phyloP scores from a whole-genome alignment of 176 grass and related monocot species.

The Stipa capillata region DNA sequence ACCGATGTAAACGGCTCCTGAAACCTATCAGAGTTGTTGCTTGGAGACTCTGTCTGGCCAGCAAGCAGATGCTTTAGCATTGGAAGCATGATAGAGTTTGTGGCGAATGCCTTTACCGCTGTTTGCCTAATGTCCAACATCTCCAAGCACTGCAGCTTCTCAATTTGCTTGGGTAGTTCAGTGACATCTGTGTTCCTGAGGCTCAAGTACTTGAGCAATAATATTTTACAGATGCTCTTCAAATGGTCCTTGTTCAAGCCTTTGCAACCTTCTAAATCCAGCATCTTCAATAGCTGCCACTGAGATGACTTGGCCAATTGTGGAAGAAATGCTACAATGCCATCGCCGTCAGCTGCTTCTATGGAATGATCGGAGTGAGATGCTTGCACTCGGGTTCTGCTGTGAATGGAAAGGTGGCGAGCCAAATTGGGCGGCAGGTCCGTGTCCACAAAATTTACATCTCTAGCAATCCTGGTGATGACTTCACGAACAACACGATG shows the following conservation, averaged over 20 bases:
- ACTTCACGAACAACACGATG: background rate
- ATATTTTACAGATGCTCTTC: constrained; percentile 16
- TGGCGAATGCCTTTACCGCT: background rate
- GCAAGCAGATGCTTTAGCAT: constrained; percentile 17
- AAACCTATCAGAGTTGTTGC: background rate
- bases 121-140: constrained; percentile 33
- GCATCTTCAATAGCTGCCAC: background rate
- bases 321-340: background rate
- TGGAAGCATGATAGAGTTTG: background rate
- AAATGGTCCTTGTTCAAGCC: background rate
- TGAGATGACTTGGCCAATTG: background rate
- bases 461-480: background rate
- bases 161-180: background rate
- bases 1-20: background rate
- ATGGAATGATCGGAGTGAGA: background rate
- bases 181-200: background rate
- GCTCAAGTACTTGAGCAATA: background rate
- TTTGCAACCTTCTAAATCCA: constrained; percentile 21
- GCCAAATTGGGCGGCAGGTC: background rate
- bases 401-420: background rate
- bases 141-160: background rate
- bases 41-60: background rate
- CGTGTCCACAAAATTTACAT: background rate
- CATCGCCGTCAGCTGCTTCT: background rate
- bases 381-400: background rate